These are phyloP conservation scores for Diplodia corticola DNA, from an alignment of 2,329 filamentous ascomycete genomes.

Conservation along the genomic window DNA sequence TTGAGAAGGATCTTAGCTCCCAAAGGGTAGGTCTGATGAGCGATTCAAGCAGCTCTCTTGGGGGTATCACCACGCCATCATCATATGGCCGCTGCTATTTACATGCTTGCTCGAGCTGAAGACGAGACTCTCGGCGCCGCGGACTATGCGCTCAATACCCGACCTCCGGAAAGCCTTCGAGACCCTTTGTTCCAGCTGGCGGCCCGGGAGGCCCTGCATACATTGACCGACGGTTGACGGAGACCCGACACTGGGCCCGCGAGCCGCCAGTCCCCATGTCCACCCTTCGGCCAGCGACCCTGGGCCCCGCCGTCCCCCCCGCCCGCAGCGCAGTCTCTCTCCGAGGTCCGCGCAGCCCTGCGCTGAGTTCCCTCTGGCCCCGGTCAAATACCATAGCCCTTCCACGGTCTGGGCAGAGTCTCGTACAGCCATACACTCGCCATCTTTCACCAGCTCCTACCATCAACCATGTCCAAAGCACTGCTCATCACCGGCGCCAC, in stretches of 20 bases:
- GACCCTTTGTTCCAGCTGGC: background rate
- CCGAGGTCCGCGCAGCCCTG: background rate
- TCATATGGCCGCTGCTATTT: background rate
- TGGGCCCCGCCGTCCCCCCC: background rate
- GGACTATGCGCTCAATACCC: background rate
- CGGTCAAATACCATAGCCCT: constrained; percentile 13
- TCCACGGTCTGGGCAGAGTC: background rate
- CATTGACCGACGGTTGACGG: background rate
- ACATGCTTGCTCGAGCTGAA: background rate
- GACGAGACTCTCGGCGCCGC: background rate
- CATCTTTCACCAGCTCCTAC: background rate
- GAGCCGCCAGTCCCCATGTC: background rate
- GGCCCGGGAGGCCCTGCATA: background rate
- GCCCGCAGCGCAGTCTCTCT: background rate
- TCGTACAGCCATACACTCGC: background rate
- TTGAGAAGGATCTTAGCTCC: background rate
- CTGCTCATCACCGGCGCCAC: constrained; percentile 49
- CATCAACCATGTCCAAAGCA: constrained; percentile 36
- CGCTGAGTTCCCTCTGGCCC: too few species aligned
- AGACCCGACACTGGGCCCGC: constrained; percentile 3
- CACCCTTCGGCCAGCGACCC: background rate
- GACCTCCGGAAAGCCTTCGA: background rate
- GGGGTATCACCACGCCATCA: background rate
- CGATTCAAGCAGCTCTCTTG: background rate
- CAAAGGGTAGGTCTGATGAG: background rate